Evolutionary conservation across 176 grass and related monocot species (phyloP), one percentile per base, ranked within the genome.

Genomic region (Oryza glaberrima): DNA sequence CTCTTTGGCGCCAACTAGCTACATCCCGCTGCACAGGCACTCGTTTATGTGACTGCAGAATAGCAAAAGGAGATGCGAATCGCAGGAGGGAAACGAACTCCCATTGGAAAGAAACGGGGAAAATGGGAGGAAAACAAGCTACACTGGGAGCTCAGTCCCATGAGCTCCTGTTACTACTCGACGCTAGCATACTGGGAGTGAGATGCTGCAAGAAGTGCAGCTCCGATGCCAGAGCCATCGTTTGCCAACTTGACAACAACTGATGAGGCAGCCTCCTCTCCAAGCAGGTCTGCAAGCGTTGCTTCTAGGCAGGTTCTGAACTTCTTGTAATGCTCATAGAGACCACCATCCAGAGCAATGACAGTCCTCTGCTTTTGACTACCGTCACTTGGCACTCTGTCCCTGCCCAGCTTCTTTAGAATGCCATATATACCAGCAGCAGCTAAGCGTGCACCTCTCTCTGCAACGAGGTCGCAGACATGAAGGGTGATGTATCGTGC

Each of bases 151-250:
- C 10, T 47, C 43, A 10, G 34, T 79, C 87, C 66, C 46, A 48
- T 7, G 19, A 77, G 51, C 64, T 69, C 84, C 70, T 38, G 82
- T 64, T 71, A 79, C 73, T 92, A 90, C 5, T 86, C 85, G 46
- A 41, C 72, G 70, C 65, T 67, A 56, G 79, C 73, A 74, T 97
- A 94, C 28, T 97, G 87, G 38, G 94, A 94, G 79, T 97, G 92
- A 60, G 94, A 97, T 23, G 94, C 94, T 13, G 94, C 91, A 66
- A 97, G 89, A 76, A 97, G 89, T 1, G 91, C 87, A 20, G 94
- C 94, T 19, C 94, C 94, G 45, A 97, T 90, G 70, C 94, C 94
- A 16, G 94, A 97, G 52, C 94, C 94, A n/a, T 97, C 92, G 35
- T 94, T 97, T 61, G 94, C 89, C 65, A 94, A 81, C 81, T 94